Conservation (phyloP, 2,329 filamentous ascomycete genomes). For the Cladosporium phlei region DNA sequence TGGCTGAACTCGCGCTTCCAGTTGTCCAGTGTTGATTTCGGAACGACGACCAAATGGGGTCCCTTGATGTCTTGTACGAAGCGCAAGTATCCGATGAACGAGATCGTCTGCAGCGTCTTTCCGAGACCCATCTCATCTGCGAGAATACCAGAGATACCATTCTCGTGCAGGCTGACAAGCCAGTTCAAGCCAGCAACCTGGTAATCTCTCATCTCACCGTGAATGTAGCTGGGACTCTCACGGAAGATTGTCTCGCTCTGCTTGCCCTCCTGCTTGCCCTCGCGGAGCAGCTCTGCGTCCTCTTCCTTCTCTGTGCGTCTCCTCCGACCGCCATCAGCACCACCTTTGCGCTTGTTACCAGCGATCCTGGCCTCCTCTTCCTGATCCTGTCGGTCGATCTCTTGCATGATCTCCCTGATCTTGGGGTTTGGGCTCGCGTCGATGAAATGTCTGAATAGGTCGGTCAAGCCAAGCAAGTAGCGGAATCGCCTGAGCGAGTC, state of each 20-base stretch:
- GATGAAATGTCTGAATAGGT: slow-evolving; percentile 98
- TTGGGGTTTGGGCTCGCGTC: slow-evolving; percentile 94
- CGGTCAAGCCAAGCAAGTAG: slow-evolving; percentile 89
- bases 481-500: slow-evolving; percentile 91
- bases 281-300: slow-evolving; percentile 79
- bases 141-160: slow-evolving; percentile 95
- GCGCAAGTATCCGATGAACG: slow-evolving; percentile 89
- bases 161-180: slow-evolving; percentile 96
- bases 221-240: slow-evolving; percentile 87
- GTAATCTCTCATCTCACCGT: slow-evolving; percentile 88
- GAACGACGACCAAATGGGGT: slow-evolving; percentile 85
- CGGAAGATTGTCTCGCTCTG: slow-evolving; percentile 80
- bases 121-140: slow-evolving; percentile 98
- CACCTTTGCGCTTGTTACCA: slow-evolving; percentile 72
- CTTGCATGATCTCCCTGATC: slow-evolving; percentile 86
- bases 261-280: slow-evolving; percentile 82
- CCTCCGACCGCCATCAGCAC: slow-evolving; percentile 70
- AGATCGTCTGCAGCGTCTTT: slow-evolving; percentile 95
- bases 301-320: slow-evolving; percentile 95
- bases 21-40: slow-evolving; percentile 96
- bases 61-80: slow-evolving; percentile 86
- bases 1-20: slow-evolving; percentile 91
- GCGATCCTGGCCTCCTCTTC: slow-evolving; percentile 67
- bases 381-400: slow-evolving; percentile 90
- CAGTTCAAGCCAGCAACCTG: slow-evolving; percentile 94